Evolutionary conservation across 768 basidiomycete species (phyloP), one percentile per base, ranked within the genome.

Genomic region (Fomitopsis pulvina): DNA sequence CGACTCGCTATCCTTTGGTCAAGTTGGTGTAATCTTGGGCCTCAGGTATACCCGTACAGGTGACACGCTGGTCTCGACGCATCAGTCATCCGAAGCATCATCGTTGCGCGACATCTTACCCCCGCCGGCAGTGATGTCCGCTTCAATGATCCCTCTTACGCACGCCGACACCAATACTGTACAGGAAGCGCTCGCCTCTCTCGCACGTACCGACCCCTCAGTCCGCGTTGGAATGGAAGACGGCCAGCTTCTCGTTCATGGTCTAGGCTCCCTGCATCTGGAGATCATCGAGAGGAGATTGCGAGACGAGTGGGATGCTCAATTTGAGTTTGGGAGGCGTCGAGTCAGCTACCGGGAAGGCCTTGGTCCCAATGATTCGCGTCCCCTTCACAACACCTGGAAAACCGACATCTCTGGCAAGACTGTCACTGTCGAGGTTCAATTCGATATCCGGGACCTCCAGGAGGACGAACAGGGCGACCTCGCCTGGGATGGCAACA

Each of bases 171-270:
- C 89, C 9, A 76, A 79, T 49, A 81, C 85, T 18, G 86, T 92
- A 1, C 83, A 89, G 66, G 76, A 81, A 41, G 91, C 91, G 8
- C 69, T 93, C 18, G 70, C 76, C 24, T 70, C 85, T 1, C 69
- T 93, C 24, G 71, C 79, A 16, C 83, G 91, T n/a, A 92, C 92
- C 1, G 91, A 93, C 60, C 91, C 91, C n/a, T 92, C 89, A 0
- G 79, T 92, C 25, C 83, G 92, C 18, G 72, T 83, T 26, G 91
- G 92, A 47, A 69, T 71, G 2, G 83, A 87, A 48, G 91, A 93
- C 55, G 91, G 89, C 1, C 91, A 93, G 58, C 71, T 90, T 28
- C 74, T 93, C 26, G 75, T 90, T 1, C 87, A 92, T 56, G 90
- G 90, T 2, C 78, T 93, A 37, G 91, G 91, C 12, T 80, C 86